Conservation (phyloP, 495 filamentous ascomycete species). For the Rostrohypoxylon terebratum region DNA sequence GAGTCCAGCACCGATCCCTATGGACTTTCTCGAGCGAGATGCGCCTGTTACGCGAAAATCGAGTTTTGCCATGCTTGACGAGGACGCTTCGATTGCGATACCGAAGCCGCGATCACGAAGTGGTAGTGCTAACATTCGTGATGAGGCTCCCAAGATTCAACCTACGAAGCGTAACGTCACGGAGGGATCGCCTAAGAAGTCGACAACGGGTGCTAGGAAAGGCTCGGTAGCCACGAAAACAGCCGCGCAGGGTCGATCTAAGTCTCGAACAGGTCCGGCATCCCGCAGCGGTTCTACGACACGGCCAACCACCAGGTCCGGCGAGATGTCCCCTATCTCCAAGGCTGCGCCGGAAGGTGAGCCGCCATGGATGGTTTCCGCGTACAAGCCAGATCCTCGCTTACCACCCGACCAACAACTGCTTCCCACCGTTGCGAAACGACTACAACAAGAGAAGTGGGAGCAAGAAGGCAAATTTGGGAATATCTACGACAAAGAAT, state of each 20-base stretch:
- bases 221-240: slow-evolving; percentile 56
- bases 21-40: slow-evolving; percentile 76
- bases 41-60: slow-evolving; percentile 72
- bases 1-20: slow-evolving; percentile 80
- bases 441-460: slow-evolving; percentile 94
- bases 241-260: slow-evolving; percentile 66
- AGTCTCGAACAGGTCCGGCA: slow-evolving; percentile 68
- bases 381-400: slow-evolving; percentile 95
- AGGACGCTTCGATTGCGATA: slow-evolving; percentile 67
- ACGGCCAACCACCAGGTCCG: slow-evolving; percentile 65
- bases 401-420: slow-evolving; percentile 96
- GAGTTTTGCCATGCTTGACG: slow-evolving; percentile 55
- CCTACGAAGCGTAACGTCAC: slow-evolving; percentile 56
- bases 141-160: slow-evolving; percentile 56
- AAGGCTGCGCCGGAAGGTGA: slow-evolving; percentile 81
- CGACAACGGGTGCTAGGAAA: slow-evolving; percentile 53
- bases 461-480: slow-evolving; percentile 88
- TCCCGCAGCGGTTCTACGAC: slow-evolving; percentile 67
- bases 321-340: slow-evolving; percentile 59
- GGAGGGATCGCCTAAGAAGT: slow-evolving; percentile 63
- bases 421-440: slow-evolving; percentile 90
- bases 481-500: slow-evolving; percentile 83
- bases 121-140: slow-evolving; percentile 70
- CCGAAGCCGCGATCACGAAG: slow-evolving; percentile 74
- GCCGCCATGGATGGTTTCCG: slow-evolving; percentile 92